Conservation (phyloP, 1,139 yeast species). For the Debaryomyces robertsiae region DNA sequence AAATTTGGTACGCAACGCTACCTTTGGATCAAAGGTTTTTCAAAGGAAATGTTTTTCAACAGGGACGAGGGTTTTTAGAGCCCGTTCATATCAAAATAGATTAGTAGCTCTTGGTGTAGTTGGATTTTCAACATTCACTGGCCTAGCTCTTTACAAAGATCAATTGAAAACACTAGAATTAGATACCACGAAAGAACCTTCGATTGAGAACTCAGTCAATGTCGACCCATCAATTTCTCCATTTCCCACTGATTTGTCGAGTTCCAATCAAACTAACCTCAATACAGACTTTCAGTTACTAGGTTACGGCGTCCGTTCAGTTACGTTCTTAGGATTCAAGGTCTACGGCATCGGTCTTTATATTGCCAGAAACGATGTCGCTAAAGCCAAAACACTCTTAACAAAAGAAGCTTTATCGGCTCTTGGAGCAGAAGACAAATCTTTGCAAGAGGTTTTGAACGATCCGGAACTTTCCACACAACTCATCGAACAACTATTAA, state of each 20-base stretch:
- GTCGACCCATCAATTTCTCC: constrained; percentile 57
- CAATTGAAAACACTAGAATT: constrained; percentile 14
- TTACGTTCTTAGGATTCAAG: constrained; percentile 78
- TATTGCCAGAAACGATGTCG: constrained; percentile 59
- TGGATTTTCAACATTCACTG: constrained; percentile 9
- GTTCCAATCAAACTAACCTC: constrained; percentile 23
- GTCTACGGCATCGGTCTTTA: constrained; percentile 89
- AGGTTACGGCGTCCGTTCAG: constrained; percentile 82
- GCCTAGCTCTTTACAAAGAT: constrained; percentile 12
- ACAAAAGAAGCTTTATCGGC: constrained; percentile 13
- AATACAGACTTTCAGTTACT: constrained; percentile 49
- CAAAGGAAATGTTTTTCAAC: not conserved
- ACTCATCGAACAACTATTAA: constrained; percentile 57
- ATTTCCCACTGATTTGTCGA: constrained; percentile 43
- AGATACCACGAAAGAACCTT: not conserved
- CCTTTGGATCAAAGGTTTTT: not conserved
- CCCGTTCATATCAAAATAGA: not conserved
- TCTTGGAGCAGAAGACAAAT: constrained; percentile 15
- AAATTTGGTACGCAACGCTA: not conserved
- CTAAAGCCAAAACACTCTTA: constrained; percentile 48
- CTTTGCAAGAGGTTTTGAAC: constrained; percentile 22
- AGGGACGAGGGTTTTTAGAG: not conserved
- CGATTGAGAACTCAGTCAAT: constrained; percentile 24
- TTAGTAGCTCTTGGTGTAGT: constrained; percentile 1
- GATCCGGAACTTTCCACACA: constrained; percentile 44